Evolutionary conservation across 257 asterid genomes (phyloP).

Genomic region (Cruciata laevipes): DNA sequence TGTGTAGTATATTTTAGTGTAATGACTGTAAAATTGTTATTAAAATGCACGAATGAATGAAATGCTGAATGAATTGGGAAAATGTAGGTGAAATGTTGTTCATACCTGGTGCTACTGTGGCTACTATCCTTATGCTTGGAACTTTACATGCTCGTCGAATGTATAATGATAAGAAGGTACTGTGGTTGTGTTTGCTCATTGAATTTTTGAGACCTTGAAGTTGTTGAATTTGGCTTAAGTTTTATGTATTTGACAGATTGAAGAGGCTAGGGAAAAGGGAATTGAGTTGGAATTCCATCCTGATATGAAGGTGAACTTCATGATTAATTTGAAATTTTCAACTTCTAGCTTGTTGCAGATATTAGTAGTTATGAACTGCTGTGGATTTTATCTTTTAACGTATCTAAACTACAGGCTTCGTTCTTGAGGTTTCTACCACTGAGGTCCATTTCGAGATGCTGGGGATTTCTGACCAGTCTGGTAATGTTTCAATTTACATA

Average conservation of each 20-base stretch:
- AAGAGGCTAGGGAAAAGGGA: constrained; percentile 69
- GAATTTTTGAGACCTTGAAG: background rate
- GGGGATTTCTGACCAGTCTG: constrained; percentile 69
- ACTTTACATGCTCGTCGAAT: constrained; percentile 91
- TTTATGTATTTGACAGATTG: constrained; percentile 45
- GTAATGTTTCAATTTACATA: constrained; percentile 42
- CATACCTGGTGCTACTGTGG: constrained; percentile 92
- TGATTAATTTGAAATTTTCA: background rate
- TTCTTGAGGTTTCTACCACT: constrained; percentile 76
- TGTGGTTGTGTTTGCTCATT: background rate
- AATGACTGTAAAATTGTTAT: background rate
- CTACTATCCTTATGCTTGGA: constrained; percentile 92
- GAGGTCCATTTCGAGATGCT: constrained; percentile 79
- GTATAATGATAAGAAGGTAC: constrained; percentile 78
- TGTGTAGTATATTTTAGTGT: background rate
- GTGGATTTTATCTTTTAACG: constrained; percentile 8
- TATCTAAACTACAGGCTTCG: constrained; percentile 44
- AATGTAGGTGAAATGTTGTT: constrained; percentile 56
- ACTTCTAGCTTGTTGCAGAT: background rate
- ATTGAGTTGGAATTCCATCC: constrained; percentile 75
- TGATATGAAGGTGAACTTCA: constrained; percentile 65
- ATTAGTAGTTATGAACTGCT: background rate
- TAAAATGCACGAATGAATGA: background rate
- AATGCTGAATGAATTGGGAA: constrained; percentile 11
- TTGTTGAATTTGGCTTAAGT: background rate